These are phyloP conservation scores for Puccinia sorghi DNA, from an alignment of 1,284 basidiomycete genomes.

Conservation along the genomic window DNA sequence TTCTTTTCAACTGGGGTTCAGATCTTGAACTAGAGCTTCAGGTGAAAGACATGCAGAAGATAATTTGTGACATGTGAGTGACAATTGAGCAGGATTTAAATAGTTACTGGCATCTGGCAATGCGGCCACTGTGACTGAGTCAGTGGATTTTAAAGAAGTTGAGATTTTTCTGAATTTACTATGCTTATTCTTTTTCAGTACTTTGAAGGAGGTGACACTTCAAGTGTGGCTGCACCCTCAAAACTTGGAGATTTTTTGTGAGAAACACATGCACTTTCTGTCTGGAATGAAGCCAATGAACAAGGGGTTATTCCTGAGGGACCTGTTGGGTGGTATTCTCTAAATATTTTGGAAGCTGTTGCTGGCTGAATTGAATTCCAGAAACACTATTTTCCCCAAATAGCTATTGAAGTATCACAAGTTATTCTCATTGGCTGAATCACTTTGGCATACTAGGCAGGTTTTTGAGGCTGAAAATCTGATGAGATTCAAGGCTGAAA, in stretches of 20 bases:
- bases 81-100: too few relatives aligned
- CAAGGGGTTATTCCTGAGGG: not conserved
- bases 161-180: not conserved
- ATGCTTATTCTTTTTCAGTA: not conserved
- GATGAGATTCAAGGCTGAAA: too few relatives aligned
- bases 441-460: too few relatives aligned
- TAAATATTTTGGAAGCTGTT: not conserved
- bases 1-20: too few relatives aligned
- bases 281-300: constrained; percentile 12
- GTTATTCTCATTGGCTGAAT: too few relatives aligned
- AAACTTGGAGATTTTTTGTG: constrained; percentile 5
- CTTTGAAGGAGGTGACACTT: constrained; percentile 24
- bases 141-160: constrained; percentile 1
- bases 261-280: not conserved
- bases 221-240: not conserved
- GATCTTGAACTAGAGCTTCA: too few relatives aligned
- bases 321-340: too few relatives aligned
- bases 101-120: constrained; percentile 20
- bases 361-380: constrained; percentile 17
- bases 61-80: too few relatives aligned
- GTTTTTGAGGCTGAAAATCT: too few relatives aligned
- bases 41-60: too few relatives aligned
- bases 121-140: not conserved
- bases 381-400: not conserved
- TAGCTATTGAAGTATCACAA: not conserved